phyloP scores from a whole-genome alignment of 2,329 filamentous ascomycete genomes.

The Leptographium galeiforme region DNA sequence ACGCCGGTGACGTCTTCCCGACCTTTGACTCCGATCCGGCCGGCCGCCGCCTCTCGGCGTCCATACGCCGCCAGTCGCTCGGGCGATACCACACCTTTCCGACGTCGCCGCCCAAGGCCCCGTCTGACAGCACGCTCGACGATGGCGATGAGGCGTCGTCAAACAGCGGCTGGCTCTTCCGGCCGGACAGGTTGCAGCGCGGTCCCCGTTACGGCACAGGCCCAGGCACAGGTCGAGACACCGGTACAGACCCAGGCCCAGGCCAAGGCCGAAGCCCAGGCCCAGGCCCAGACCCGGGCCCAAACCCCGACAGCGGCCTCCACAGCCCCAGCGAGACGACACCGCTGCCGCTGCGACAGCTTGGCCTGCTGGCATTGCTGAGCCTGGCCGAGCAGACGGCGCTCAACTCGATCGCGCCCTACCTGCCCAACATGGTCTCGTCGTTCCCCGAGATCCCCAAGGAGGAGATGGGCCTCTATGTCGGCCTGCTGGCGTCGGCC shows the following conservation, averaged over 20 bases:
- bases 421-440: slow-evolving; percentile 83
- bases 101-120: slow-evolving; percentile 55
- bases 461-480: slow-evolving; percentile 67
- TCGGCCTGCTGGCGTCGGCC: slow-evolving; percentile 76
- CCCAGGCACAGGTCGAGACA: not conserved
- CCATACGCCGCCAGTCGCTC: slow-evolving; percentile 24
- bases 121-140: slow-evolving; percentile 27
- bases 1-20: slow-evolving; percentile 37
- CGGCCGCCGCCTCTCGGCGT: slow-evolving; percentile 28
- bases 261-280: no score
- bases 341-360: slow-evolving; percentile 70
- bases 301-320: slow-evolving; percentile 12
- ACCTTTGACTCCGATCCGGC: slow-evolving; percentile 13
- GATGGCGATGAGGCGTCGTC: slow-evolving; percentile 10
- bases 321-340: slow-evolving; percentile 33
- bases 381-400: slow-evolving; percentile 91
- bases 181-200: not conserved
- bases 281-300: slow-evolving; percentile 10
- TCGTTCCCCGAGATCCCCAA: slow-evolving; percentile 69
- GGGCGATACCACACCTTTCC: slow-evolving; percentile 74
- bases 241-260: not conserved
- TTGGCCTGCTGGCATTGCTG: slow-evolving; percentile 73
- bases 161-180: not conserved
- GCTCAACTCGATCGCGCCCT: slow-evolving; percentile 90
- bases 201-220: not conserved